A percentile compares a stretch with the other conserved stretches of the same genome.
These are phyloP conservation scores for Triticum monococcum DNA, from an alignment of 176 grass and related monocot genomes.

Conservation along the genomic window DNA sequence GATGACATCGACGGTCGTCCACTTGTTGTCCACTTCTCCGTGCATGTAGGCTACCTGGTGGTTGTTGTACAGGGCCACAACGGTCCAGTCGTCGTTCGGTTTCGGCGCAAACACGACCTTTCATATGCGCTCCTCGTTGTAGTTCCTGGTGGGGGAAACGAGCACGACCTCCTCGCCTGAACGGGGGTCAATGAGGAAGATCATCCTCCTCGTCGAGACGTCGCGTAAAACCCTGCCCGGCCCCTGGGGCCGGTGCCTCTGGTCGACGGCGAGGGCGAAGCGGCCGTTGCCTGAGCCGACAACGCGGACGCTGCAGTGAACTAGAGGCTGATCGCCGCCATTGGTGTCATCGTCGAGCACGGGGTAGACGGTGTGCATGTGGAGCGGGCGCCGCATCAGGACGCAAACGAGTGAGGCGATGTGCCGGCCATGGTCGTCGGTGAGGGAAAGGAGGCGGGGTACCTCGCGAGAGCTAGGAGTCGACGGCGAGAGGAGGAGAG, in stretches of 20 bases:
- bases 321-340: no score
- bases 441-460: background rate
- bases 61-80: background rate
- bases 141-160: background rate
- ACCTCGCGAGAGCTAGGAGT: no score
- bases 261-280: background rate
- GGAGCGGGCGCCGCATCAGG: background rate
- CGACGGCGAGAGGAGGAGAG: no score
- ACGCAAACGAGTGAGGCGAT: background rate
- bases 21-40: background rate
- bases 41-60: background rate
- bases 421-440: background rate
- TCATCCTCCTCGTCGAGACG: no score
- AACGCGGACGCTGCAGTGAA: background rate
- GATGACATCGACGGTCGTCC: background rate
- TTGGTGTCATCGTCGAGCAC: no score
- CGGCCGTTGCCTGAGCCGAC: conserved; percentile 9
- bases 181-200: background rate
- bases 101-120: conserved; percentile 29
- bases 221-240: rapidly evolving
- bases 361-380: background rate
- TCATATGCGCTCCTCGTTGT: background rate
- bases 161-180: background rate
- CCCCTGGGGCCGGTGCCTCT: background rate
- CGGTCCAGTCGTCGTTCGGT: background rate